Base-by-base conservation (phyloP, 1,284 basidiomycete species). In the Limonomyces culmigenus region DNA sequence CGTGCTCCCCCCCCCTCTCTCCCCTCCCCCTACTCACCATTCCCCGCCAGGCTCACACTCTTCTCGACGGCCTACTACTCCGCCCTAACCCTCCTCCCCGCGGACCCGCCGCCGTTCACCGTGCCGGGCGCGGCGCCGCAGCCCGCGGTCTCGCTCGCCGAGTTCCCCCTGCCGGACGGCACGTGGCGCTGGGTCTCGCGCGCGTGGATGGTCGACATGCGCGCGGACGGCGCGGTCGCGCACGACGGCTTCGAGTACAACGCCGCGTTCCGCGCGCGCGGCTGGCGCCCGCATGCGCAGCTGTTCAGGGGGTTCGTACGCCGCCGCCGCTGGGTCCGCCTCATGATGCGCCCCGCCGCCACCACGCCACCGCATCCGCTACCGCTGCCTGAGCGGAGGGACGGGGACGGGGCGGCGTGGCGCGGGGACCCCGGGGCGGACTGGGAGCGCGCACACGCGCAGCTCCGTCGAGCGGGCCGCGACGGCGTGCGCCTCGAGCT, bases 171-270 rank as follows among this genome's bases (percentile, higher is more conserved):
- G 17, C 83, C 81, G 1, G 78, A 84, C 45, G 80, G 78, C 17
- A 69, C 65, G 10, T 86, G 83, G 83, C 63, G 55, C 32, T 86
- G 81, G 81, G 70, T 83, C 2, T 81, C 78, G 25, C 65, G 66
- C 23, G 55, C 65, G 5, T 86, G 81, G 81, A 79, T 86, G 77
- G 70, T 85, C 39, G 83, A 86, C 56, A 86, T 86, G 81, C 74
- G 75, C 29, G 65, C 70, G 15, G 70, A 78, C 42, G 78, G 77
- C 34, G 66, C 74, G 45, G 74, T 84, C 3, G 75, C 81, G 46
- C 65, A 78, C 43, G 81, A 86, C 45, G 81, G 81, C 29, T 86
- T 84, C 43, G 77, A 86, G 52, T 86, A 86, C 55, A 84, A 83
- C 47, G 80, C 74, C 69, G 50, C 59, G 41, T 86, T 86, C 45